Base-by-base conservation (phyloP, 73 alveolate species). In the Paramecium pentaurelia region DNA sequence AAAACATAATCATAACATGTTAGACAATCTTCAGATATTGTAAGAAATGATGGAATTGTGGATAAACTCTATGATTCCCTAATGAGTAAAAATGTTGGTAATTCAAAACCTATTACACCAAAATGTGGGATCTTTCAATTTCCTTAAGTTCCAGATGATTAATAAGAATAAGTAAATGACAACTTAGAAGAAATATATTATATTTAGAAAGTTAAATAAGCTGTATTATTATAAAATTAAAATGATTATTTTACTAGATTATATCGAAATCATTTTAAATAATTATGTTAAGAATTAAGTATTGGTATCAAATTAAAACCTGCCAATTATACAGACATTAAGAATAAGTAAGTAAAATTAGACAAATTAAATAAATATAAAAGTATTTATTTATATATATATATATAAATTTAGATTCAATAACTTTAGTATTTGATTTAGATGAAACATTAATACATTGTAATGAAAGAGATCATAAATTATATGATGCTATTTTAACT, bases 401-500 rank as follows among this genome's bases (percentile, higher is more conserved):
- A 22, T 22, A 22, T 22, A 22, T 22, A 60, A 16, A 12, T 51
- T 16, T 64, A 64, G 84, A 60, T 86, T 71, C 58, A 36, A 89
- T 58, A 47, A 89, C 94, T 11, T 28, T 89, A 45, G 92, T 89
- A 8, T 89, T 89, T 49, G 94, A 89, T 71, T 49, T 89, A 58
- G 94, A 89, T 89, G 94, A 89, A 51, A 89, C 94, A 7, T 83
- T 89, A 71, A 89, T 89, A 2, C 94, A 89, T 73, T 89, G 94
- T 36, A 70, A 89, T 47, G 92, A 89, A 71, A 27, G 58, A 45
- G 94, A 59, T 68, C 32, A 87, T 20, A 54, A 60, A 14, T 64
- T 71, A 60, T 40, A 68, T 34, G 93, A 87, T 87, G 89, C 73
- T 38, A 42, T 87, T 14, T 58, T 87, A 11, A 86, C 88, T 6